A percentile compares a stretch with the other conserved stretches of the same genome.
These are phyloP conservation scores for Boletus rubropictus DNA, from an alignment of 768 basidiomycete genomes.

Conservation along the genomic window DNA sequence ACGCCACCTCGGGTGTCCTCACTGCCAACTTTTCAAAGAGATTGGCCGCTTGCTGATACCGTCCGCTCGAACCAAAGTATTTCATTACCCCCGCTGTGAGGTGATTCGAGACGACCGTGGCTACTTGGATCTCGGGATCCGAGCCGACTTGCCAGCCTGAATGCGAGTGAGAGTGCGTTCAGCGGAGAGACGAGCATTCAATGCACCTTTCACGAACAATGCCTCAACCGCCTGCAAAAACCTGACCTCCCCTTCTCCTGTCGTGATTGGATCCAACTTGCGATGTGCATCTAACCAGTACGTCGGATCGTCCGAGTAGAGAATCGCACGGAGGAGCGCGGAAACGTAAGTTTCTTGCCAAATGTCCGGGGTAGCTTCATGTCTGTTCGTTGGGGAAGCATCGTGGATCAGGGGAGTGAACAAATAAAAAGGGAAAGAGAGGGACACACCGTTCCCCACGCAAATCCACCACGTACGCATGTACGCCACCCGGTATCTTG, in stretches of 20 bases:
- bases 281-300: constrained; percentile 91
- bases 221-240: constrained; percentile 90
- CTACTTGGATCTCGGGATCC: constrained; percentile 98
- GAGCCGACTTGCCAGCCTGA: constrained; percentile 97
- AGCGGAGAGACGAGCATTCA: no score
- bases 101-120: constrained; percentile 94
- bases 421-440: not conserved
- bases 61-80: constrained; percentile 90
- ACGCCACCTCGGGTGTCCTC: constrained; percentile 86
- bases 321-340: constrained; percentile 81
- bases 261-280: constrained; percentile 91
- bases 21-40: constrained; percentile 85
- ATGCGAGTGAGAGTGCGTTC: not conserved
- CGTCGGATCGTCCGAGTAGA: constrained; percentile 93
- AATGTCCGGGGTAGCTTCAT: constrained; percentile 84
- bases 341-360: constrained; percentile 99
- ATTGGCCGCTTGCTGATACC: constrained; percentile 84
- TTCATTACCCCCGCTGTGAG: constrained; percentile 92
- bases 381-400: constrained; percentile 25
- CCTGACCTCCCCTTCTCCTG: constrained; percentile 79
- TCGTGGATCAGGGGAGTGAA: not conserved
- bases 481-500: constrained; percentile 96
- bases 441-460: constrained; percentile 81
- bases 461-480: constrained; percentile 88
- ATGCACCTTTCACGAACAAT: constrained; percentile 75